phyloP scores from a whole-genome alignment of 805 yeast species.

The Ogataea trehalophila region DNA sequence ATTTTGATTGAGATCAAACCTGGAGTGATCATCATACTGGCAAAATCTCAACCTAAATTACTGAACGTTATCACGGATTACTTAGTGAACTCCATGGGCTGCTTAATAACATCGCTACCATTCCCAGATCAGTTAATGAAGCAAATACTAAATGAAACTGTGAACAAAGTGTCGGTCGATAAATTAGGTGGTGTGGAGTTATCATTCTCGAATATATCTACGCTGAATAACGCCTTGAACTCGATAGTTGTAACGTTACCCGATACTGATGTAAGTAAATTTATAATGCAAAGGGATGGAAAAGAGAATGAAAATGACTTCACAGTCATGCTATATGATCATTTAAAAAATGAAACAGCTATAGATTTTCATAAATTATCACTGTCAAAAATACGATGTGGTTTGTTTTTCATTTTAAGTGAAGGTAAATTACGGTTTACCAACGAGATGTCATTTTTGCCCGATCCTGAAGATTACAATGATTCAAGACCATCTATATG shows the following conservation, averaged over 20 bases:
- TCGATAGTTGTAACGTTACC: slow-evolving; percentile 23
- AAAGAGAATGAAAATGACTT: slow-evolving; percentile 4
- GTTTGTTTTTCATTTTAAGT: slow-evolving; percentile 21
- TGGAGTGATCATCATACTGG: slow-evolving; percentile 16
- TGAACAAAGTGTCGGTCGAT: slow-evolving; percentile 1
- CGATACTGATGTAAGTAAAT: slow-evolving; percentile 18
- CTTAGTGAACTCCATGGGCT: slow-evolving; percentile 21
- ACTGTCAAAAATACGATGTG: slow-evolving; percentile 26
- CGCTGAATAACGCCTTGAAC: slow-evolving; percentile 16
- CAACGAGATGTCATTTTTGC: slow-evolving; percentile 22
- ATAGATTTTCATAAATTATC: slow-evolving; percentile 23
- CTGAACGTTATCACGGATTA: slow-evolving; percentile 16
- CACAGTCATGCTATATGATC: slow-evolving; percentile 15
- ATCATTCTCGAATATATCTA: slow-evolving; percentile 13
- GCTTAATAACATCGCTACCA: slow-evolving; percentile 12
- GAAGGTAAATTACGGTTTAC: slow-evolving; percentile 29
- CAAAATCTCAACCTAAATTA: slow-evolving; percentile 19
- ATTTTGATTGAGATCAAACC: slow-evolving; percentile 23
- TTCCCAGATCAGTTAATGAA: slow-evolving; percentile 12
- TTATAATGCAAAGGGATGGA: slow-evolving; percentile 3
- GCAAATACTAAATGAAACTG: slow-evolving; percentile 9
- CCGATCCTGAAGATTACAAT: slow-evolving; percentile 11
- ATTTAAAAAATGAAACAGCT: slow-evolving; percentile 21
- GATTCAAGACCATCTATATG: slow-evolving; percentile 28
- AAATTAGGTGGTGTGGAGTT: slow-evolving; percentile 16